Conservation (phyloP, 805 yeast species). For the Spathaspora boniae region DNA sequence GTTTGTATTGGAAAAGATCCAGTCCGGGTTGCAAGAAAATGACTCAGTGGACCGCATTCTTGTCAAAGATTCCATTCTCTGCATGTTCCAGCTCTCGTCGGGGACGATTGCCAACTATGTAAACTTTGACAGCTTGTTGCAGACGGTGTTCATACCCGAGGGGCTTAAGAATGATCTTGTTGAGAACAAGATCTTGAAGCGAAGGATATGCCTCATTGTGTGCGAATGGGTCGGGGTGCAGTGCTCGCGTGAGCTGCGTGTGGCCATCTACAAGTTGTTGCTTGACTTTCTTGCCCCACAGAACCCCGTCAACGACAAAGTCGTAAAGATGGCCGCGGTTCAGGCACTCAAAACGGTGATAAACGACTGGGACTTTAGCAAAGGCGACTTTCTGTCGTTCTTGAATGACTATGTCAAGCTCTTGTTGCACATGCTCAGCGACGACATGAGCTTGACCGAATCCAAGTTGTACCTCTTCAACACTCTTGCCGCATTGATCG, state of each 20-base stretch:
- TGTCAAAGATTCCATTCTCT: constrained; percentile 72
- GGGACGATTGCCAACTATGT: constrained; percentile 60
- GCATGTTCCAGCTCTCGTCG: constrained; percentile 80
- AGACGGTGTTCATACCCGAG: constrained; percentile 65
- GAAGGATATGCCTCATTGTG: constrained; percentile 75
- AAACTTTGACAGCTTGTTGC: constrained; percentile 64
- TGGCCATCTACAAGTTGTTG: constrained; percentile 57
- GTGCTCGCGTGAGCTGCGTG: constrained; percentile 56
- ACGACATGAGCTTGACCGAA: constrained; percentile 58
- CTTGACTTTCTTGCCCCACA: constrained; percentile 45
- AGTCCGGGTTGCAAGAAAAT: constrained; percentile 30
- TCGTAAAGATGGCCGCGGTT: constrained; percentile 74
- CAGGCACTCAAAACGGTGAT: constrained; percentile 65
- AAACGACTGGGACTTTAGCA: constrained; percentile 85
- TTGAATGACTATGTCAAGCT: constrained; percentile 48
- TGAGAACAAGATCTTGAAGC: constrained; percentile 59
- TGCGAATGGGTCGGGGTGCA: constrained; percentile 77
- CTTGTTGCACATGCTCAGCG: constrained; percentile 50
- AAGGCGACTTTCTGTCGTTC: constrained; percentile 63
- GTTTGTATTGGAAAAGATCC: constrained; percentile 58
- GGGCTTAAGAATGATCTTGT: constrained; percentile 42
- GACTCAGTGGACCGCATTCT: constrained; percentile 48
- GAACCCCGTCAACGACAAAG: constrained; percentile 58
- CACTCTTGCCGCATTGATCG: constrained; percentile 60
- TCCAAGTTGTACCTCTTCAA: constrained; percentile 72